A percentile compares a stretch with the other conserved stretches of the same genome.
Conservation (phyloP, 139 green algal species). For the Chlamydomonas asymmetrica region DNA sequence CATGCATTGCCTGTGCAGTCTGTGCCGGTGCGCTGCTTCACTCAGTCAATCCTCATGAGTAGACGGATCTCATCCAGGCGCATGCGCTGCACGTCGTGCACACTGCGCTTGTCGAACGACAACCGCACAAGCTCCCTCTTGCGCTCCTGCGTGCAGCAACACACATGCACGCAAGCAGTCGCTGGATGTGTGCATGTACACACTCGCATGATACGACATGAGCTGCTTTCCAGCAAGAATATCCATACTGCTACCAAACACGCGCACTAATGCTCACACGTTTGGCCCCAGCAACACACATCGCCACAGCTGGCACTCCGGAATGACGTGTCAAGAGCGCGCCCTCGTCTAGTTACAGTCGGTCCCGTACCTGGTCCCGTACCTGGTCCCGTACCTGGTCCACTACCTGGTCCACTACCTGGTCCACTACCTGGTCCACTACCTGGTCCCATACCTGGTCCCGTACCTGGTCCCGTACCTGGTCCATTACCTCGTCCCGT, state of each 20-base stretch:
- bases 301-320: no score
- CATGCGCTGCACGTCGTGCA: constrained; percentile 27
- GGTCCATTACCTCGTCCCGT: no score
- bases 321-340: no score
- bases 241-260: background rate
- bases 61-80: constrained; percentile 56
- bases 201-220: background rate
- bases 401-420: no score
- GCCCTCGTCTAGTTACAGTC: no score
- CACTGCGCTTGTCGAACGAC: constrained; percentile 36
- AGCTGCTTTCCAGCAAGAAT: background rate
- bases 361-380: no score
- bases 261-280: no score
- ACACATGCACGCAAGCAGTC: background rate
- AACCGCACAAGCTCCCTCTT: constrained; percentile 51
- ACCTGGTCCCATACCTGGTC: no score
- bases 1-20: background rate
- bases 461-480: no score
- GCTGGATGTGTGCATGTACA: background rate
- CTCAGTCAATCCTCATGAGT: constrained; percentile 47
- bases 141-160: constrained; percentile 19
- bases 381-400: no score
- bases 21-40: background rate
- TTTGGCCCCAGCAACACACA: background rate
- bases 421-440: no score